Percentiles rank a stretch among this genome's conserved stretches.
Conservation (phyloP, 805 yeast genomes). For the Myxozyma geophila region DNA sequence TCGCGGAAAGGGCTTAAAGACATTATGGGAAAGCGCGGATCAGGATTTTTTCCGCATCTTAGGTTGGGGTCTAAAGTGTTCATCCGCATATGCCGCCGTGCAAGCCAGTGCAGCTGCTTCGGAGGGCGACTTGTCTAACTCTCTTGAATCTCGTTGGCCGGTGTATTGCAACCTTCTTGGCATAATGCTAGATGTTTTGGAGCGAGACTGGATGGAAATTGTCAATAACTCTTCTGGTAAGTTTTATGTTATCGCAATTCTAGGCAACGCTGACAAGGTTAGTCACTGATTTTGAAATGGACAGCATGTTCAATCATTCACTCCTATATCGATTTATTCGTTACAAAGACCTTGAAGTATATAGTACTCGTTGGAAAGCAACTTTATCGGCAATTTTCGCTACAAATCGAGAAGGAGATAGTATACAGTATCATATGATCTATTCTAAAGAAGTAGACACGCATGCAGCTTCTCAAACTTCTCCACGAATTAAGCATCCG, state of each 20-base stretch:
- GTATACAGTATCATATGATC: conserved; percentile 13
- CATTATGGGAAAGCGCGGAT: conserved; percentile 23
- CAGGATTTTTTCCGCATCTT: conserved; percentile 23
- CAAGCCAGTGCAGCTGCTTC: not conserved
- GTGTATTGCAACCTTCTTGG: conserved; percentile 9
- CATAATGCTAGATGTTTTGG: conserved; percentile 14
- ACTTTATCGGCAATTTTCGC: conserved; percentile 30
- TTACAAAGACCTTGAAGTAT: conserved; percentile 4
- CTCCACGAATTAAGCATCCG: not conserved
- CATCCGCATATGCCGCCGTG: conserved; percentile 15
- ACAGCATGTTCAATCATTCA: not conserved
- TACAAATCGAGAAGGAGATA: conserved; percentile 2
- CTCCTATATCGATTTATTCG: conserved; percentile 15
- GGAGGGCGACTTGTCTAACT: not conserved
- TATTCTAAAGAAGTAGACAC: conserved; percentile 24
- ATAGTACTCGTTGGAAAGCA: conserved; percentile 20
- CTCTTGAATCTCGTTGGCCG: conserved; percentile 29
- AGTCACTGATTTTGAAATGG: not conserved
- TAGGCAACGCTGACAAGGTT: not conserved
- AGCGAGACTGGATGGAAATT: conserved; percentile 22
- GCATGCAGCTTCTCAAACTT: conserved; percentile 1
- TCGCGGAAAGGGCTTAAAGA: conserved; percentile 10
- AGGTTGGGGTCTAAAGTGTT: conserved; percentile 33
- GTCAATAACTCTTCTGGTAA: not conserved
- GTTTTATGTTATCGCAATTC: not conserved